These are phyloP conservation scores for Apophysomyces sp. DNA, from an alignment of 371 early-diverging fungal species.

Conservation along the genomic window DNA sequence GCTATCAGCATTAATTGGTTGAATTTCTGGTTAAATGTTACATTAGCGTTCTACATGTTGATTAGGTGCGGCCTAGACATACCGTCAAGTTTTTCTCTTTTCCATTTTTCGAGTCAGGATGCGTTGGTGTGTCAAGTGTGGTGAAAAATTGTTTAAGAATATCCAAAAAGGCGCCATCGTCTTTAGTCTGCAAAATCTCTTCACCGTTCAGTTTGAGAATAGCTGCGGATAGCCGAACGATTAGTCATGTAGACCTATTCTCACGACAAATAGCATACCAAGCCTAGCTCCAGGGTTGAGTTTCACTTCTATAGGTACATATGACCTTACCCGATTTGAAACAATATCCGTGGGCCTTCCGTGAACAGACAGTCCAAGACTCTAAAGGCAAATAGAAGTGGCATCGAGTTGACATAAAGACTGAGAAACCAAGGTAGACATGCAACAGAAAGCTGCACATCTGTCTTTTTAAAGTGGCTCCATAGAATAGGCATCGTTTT, in stretches of 20 bases:
- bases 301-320: background rate
- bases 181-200: slow-evolving; percentile 76
- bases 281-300: slow-evolving; percentile 3
- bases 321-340: slow-evolving; percentile 79
- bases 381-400: slow-evolving; percentile 82
- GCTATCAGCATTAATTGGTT: slow-evolving; percentile 91
- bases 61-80: slow-evolving; percentile 1
- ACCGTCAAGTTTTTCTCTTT: slow-evolving; percentile 64
- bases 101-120: slow-evolving; percentile 56
- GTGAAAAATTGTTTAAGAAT: slow-evolving; percentile 75
- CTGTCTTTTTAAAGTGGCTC: slow-evolving; percentile 78
- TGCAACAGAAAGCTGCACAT: slow-evolving; percentile 94
- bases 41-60: background rate
- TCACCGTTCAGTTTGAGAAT: slow-evolving; percentile 93
- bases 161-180: slow-evolving; percentile 92
- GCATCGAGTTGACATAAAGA: slow-evolving; percentile 92
- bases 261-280: slow-evolving; percentile 2
- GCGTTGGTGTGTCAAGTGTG: slow-evolving; percentile 65
- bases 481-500: slow-evolving; percentile 78
- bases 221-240: slow-evolving; percentile 49
- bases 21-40: slow-evolving; percentile 59
- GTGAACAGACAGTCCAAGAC: slow-evolving; percentile 93
- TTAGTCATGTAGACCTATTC: background rate
- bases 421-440: slow-evolving; percentile 97
- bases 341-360: slow-evolving; percentile 92